These are phyloP conservation scores for Ophiostoma tasmaniense DNA, from an alignment of 2,329 filamentous ascomycete genomes.

Conservation along the genomic window DNA sequence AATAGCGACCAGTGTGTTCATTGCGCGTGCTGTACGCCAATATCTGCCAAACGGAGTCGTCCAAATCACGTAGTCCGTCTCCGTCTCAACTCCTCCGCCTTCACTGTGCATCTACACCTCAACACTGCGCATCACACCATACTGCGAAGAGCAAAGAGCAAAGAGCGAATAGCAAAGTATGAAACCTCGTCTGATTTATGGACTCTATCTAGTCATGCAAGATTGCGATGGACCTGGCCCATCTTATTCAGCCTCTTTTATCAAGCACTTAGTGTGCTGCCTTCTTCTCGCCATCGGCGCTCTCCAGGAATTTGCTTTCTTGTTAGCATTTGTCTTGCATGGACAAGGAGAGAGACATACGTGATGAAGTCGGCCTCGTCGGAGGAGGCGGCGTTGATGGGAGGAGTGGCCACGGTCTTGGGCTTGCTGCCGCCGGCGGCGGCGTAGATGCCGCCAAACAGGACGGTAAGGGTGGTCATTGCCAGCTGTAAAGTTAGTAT, in stretches of 20 bases:
- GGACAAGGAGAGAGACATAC: constrained; percentile 33
- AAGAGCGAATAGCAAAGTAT: too few relatives aligned
- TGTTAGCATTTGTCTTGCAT: constrained; percentile 12
- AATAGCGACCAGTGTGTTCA: too few relatives aligned
- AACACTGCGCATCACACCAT: too few relatives aligned
- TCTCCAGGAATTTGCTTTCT: constrained; percentile 40
- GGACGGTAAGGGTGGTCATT: constrained; percentile 45
- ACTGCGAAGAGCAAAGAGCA: too few relatives aligned
- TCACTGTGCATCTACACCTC: too few relatives aligned
- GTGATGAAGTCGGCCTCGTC: constrained; percentile 60
- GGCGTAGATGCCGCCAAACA: constrained; percentile 43
- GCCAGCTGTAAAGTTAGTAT: constrained; percentile 37
- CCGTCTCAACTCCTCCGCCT: too few relatives aligned
- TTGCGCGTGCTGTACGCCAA: too few relatives aligned
- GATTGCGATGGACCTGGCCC: neutral
- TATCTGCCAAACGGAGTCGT: too few relatives aligned
- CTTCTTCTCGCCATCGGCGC: constrained; percentile 31
- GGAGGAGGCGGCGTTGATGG: constrained; percentile 53
- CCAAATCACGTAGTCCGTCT: too few relatives aligned
- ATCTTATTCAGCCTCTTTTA: neutral
- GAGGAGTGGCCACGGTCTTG: constrained; percentile 39
- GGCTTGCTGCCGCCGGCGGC: constrained; percentile 37
- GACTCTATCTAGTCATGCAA: neutral
- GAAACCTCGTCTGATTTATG: neutral
- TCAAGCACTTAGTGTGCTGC: constrained; percentile 15